Base-by-base conservation (phyloP, 2,329 filamentous ascomycete species). In the Chalara sp. region DNA sequence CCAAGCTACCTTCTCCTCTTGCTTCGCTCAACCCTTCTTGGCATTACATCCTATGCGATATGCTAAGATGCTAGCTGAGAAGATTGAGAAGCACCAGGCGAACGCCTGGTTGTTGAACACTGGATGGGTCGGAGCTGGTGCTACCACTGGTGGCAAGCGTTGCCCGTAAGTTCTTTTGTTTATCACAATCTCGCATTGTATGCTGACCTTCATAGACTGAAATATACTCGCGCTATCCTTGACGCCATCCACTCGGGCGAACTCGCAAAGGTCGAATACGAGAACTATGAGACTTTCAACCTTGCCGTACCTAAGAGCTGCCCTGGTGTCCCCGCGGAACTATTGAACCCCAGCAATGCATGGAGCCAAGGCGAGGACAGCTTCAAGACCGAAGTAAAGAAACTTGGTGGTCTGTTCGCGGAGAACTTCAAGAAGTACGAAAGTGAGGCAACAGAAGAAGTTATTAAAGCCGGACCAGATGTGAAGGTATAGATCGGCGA, bases 41-140 rank as follows among this genome's bases (percentile, higher is more conserved):
- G 93, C 93, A 41, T 85, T 99, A 53, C 93, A 99, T 80, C 93
- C 93, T 64, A 99, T 99, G 93, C 87, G 89, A 71, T 99, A 99
- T 75, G 93, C 93, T 62, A 86, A 86, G 77, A 99, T 99, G 93
- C 80, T 99, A 56, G 93, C 93, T 37, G 89, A 96, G 71, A 97
- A 97, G 86, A 99, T 99, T 68, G 82, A 92, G 66, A 71, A 89
- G 63, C 90, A 99, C 84, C 88, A 90, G 66, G 86, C 90, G 73
- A 95, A 96, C 70, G 93, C 92, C 64, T 99, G 93, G 93, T 80
- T 99, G 61, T 86, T 99, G 72, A 96, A 96, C 86, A 96, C 91
- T 64, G 91, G 91, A 63, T 96, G 91, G 91, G 90, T 95, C 68
- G 91, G 91, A 67, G 91, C 91, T 64, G 89, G 89, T 67, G 88